phyloP scores from a whole-genome alignment of 352 stramenopile genomes.

The Salisapilia sapeloensis region DNA sequence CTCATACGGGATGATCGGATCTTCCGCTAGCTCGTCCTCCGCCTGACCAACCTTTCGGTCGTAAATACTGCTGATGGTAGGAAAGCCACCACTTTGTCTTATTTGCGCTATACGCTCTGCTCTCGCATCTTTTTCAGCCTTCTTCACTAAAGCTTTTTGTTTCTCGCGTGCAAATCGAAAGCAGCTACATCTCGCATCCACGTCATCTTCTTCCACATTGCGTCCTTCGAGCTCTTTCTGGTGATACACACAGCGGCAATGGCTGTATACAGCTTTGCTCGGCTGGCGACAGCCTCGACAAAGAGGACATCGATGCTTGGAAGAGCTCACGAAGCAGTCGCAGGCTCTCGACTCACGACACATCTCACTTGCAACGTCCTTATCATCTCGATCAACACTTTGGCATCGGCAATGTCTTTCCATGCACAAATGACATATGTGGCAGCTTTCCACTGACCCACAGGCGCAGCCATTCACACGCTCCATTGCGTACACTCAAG shows the following conservation, averaged over 20 bases:
- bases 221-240: conserved; percentile 6
- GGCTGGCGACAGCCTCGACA: conserved; percentile 37
- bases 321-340: conserved; percentile 18
- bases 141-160: no score
- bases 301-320: conserved; percentile 14
- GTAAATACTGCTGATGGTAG: no score
- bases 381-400: conserved; percentile 8
- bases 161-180: conserved; percentile 11
- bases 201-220: conserved; percentile 6
- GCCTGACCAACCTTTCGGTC: no score
- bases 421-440: conserved; percentile 29
- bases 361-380: conserved; percentile 4
- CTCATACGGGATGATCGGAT: no score
- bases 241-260: conserved; percentile 51
- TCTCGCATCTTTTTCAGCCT: no score
- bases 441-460: conserved; percentile 20
- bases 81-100: no score
- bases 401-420: conserved; percentile 44
- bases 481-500: no score
- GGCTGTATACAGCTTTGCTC: conserved; percentile 6
- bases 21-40: no score
- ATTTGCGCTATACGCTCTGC: no score
- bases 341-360: conserved; percentile 54
- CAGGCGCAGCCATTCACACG: conserved; percentile 30
- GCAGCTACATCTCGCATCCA: conserved; percentile 13